Evolutionary conservation across 148 eudicot genomes (phyloP).

Genomic region (Chenopodium quinoa): DNA sequence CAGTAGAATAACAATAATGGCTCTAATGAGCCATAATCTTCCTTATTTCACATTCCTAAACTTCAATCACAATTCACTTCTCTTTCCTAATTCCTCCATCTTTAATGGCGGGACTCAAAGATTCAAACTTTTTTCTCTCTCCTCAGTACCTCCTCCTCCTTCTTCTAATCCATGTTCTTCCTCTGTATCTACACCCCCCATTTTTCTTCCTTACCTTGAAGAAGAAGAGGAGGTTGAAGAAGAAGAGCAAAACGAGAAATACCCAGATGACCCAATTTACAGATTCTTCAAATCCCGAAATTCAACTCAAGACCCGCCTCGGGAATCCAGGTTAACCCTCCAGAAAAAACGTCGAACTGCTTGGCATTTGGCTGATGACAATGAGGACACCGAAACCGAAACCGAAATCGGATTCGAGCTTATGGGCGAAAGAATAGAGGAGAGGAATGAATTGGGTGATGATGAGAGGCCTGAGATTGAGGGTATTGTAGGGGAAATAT

Average conservation of each 20-base stretch:
- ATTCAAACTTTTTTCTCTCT: slow-evolving; percentile 26
- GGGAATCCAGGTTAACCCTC: slow-evolving; percentile 54
- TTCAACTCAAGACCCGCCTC: slow-evolving; percentile 45
- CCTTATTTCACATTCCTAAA: slow-evolving; percentile 9
- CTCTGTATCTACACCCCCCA: slow-evolving; percentile 34
- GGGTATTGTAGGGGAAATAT: slow-evolving; percentile 52
- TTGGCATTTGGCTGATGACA: slow-evolving; percentile 56
- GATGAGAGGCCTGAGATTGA: slow-evolving; percentile 20
- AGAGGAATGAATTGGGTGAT: slow-evolving; percentile 22
- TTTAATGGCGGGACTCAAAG: slow-evolving; percentile 21
- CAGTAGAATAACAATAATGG: slow-evolving; percentile 21
- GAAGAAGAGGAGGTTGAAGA: slow-evolving; percentile 15
- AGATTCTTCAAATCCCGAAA: slow-evolving; percentile 60
- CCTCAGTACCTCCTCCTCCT: slow-evolving; percentile 25
- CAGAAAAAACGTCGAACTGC: slow-evolving; percentile 56
- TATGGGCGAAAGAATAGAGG: slow-evolving; percentile 12
- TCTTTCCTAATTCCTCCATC: slow-evolving; percentile 10
- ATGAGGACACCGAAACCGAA: slow-evolving; percentile 36
- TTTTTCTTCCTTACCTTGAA: slow-evolving; percentile 62
- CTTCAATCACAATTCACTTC: not conserved
- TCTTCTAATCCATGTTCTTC: slow-evolving; percentile 19
- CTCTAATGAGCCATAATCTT: slow-evolving; percentile 9
- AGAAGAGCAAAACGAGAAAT: slow-evolving; percentile 14
- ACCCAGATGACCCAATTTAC: slow-evolving; percentile 54
- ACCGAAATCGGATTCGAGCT: slow-evolving; percentile 19